Percentiles rank a stretch among this genome's conserved stretches.
These are phyloP conservation scores for Colletotrichum australisinense DNA, from an alignment of 2,329 filamentous ascomycete species.

Conservation along the genomic window DNA sequence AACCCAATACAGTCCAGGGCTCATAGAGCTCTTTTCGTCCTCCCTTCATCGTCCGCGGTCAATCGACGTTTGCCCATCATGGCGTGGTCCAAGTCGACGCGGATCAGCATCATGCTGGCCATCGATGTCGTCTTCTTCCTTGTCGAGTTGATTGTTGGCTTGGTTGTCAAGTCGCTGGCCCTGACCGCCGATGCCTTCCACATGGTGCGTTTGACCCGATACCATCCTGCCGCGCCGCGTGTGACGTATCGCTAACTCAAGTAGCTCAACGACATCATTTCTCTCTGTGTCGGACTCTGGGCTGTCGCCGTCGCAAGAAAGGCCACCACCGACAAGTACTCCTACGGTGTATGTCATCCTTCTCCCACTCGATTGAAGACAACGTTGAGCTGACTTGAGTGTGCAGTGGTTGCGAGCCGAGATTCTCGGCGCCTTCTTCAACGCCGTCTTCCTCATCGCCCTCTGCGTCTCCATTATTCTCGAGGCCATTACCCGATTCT, in stretches of 20 bases:
- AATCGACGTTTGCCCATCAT: conserved; percentile 56
- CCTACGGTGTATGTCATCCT: conserved; percentile 80
- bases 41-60: background rate
- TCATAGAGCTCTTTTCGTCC: conserved; percentile 4
- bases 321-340: conserved; percentile 90
- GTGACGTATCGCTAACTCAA: conserved; percentile 36
- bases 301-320: conserved; percentile 90
- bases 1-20: conserved; percentile 7
- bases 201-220: conserved; percentile 72
- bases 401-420: conserved; percentile 93
- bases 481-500: conserved; percentile 90
- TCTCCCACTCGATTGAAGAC: conserved; percentile 1
- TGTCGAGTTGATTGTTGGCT: conserved; percentile 86
- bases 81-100: conserved; percentile 91
- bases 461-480: conserved; percentile 96
- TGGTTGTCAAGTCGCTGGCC: conserved; percentile 89
- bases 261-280: conserved; percentile 96
- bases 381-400: background rate
- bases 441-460: conserved; percentile 96
- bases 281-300: conserved; percentile 91
- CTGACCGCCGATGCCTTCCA: conserved; percentile 98
- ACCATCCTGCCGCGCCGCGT: background rate
- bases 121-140: conserved; percentile 94
- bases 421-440: conserved; percentile 95
- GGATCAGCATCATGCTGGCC: conserved; percentile 91